A percentile compares a stretch with the other conserved stretches of the same genome.
Evolutionary conservation across 306 rosid species (phyloP).

Genomic region (Begonia masoniana): DNA sequence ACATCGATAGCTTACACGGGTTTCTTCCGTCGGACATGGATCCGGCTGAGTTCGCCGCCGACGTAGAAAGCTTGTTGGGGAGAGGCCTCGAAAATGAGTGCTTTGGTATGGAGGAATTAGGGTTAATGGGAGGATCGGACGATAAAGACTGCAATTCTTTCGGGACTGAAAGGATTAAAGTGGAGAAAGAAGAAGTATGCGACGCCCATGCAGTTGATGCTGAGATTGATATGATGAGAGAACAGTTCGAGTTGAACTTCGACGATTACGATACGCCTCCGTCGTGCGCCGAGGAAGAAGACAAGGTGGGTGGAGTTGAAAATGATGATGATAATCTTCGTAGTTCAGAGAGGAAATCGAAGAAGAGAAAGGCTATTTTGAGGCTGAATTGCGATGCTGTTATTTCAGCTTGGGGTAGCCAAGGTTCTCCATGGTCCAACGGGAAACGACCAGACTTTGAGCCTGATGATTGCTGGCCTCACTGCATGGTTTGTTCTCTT

Average conservation of each 20-base stretch:
- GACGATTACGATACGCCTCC: conserved; percentile 31
- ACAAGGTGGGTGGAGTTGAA: conserved; percentile 7
- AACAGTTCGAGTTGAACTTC: conserved; percentile 46
- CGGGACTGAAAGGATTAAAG: conserved; percentile 26
- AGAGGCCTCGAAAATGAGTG: conserved; percentile 57
- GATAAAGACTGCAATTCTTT: conserved; percentile 9
- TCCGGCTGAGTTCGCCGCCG: conserved; percentile 73
- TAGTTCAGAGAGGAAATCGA: conserved; percentile 2
- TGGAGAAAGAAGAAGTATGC: conserved; percentile 31
- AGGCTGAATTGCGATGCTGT: conserved; percentile 66
- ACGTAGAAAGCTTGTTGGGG: conserved; percentile 79
- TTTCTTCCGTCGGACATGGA: conserved; percentile 56
- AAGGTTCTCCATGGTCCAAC: conserved; percentile 65
- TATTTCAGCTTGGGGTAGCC: conserved; percentile 56
- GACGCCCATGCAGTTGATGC: conserved; percentile 4
- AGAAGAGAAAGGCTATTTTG: conserved; percentile 38
- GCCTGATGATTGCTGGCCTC: conserved; percentile 32
- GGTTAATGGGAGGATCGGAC: conserved; percentile 29
- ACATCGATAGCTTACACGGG: conserved; percentile 29
- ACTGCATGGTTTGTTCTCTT: conserved; percentile 42
- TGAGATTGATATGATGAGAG: conserved; percentile 39
- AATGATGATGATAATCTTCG: not conserved
- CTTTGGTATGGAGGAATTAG: conserved; percentile 70
- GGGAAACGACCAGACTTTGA: conserved; percentile 52
- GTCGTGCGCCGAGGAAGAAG: conserved; percentile 30